These are phyloP conservation scores for Xanthoceras sorbifolium DNA, from an alignment of 345 rosid genomes.

Conservation along the genomic window DNA sequence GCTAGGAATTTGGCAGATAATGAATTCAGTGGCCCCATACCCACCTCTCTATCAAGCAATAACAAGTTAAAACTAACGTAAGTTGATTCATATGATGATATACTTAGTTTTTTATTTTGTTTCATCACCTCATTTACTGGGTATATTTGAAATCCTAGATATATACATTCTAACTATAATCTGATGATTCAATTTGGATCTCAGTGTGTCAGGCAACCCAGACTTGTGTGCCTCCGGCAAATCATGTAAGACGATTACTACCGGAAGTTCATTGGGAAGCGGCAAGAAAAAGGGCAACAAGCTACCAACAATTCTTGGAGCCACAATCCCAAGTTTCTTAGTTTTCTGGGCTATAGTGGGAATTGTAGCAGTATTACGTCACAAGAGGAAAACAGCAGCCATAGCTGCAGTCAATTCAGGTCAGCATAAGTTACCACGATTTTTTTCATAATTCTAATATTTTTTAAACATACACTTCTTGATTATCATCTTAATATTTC, in stretches of 20 bases:
- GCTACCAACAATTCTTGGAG: conserved; percentile 42
- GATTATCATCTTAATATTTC: too few relatives aligned
- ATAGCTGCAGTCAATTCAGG: conserved; percentile 21
- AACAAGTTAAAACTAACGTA: conserved; percentile 35
- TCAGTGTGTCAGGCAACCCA: conserved; percentile 43
- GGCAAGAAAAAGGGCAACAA: conserved; percentile 34
- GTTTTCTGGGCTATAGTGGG: conserved; percentile 37
- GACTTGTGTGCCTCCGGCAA: conserved; percentile 40
- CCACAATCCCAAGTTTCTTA: conserved; percentile 35
- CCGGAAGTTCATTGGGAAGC: neutral
- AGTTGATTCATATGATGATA: conserved; percentile 3
- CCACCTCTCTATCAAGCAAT: conserved; percentile 36
- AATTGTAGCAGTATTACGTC: conserved; percentile 19
- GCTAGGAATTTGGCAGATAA: conserved; percentile 39
- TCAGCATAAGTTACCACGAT: neutral
- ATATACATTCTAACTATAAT: neutral
- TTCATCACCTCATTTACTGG: too few relatives aligned
- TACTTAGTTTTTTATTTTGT: neutral
- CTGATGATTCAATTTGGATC: neutral
- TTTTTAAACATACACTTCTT: too few relatives aligned
- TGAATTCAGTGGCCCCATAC: conserved; percentile 32
- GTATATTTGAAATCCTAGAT: neutral
- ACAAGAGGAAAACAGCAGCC: conserved; percentile 42
- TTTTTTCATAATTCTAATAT: neutral
- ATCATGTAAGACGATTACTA: conserved; percentile 25